Evolutionary conservation across 768 basidiomycete genomes (phyloP).

Genomic region (Auriculariales sp.): DNA sequence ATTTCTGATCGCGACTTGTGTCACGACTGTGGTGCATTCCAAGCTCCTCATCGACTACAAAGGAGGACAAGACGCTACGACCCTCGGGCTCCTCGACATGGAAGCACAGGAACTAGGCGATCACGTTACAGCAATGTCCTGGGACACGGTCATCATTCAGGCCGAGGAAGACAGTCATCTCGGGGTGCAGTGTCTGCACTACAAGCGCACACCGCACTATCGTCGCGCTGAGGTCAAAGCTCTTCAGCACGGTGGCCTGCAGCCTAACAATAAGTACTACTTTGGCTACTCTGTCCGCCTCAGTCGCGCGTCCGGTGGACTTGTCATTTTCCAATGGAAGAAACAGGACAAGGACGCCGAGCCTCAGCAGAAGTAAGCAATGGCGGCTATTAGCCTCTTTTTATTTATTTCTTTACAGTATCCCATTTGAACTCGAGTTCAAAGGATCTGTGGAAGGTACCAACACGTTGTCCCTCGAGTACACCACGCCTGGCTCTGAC

Average conservation of each 20-base stretch:
- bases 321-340: slow-evolving; percentile 1
- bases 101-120: neutral
- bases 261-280: neutral
- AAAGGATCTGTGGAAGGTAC: neutral
- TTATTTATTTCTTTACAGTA: no score
- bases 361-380: slow-evolving; percentile 1
- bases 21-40: neutral
- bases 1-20: no score
- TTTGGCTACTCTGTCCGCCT: neutral
- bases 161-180: neutral
- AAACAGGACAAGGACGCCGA: neutral
- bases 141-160: neutral
- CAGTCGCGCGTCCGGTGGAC: neutral
- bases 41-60: neutral
- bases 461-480: neutral
- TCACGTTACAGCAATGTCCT: neutral
- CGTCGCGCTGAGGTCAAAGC: neutral
- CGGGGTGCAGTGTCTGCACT: neutral
- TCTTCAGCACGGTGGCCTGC: neutral
- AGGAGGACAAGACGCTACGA: neutral
- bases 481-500: neutral
- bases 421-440: neutral
- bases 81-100: neutral
- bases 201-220: neutral
- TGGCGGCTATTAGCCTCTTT: no score